Base-by-base conservation (phyloP, 176 grass and related monocot species). In the Dendrocalamus sinicus region DNA sequence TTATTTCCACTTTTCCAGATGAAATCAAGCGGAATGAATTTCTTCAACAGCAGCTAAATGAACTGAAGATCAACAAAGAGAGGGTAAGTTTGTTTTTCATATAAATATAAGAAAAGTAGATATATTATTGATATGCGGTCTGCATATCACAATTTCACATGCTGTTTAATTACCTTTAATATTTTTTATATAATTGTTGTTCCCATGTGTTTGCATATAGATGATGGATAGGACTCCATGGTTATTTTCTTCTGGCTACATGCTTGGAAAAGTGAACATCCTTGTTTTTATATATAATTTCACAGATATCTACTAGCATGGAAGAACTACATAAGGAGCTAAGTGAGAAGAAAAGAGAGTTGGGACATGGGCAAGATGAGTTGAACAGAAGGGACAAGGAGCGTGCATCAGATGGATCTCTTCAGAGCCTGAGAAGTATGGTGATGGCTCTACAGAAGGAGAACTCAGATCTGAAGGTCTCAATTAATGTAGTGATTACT, bases 381-480 rank as follows among this genome's bases (percentile, higher is more conserved):
- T 68, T 86, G 65, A 96, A 65, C 72, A 85, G 41, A 91, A 88
- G 82, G 48, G 76, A 82, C 12, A 91, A 84, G 46, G 73, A 87
- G 43, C 67, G 77, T 17, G 54, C 72, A 83, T 89, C 82, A 73
- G 87, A 89, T 54, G 81, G 65, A 81, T 91, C 92, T 68, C 23
- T 90, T 66, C 86, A 91, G 53, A 81, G 67, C 80, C 78, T 91
- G 41, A 94, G 86, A 90, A 89, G 22, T 46, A 81, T 77, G 82
- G 73, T 96, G 71, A 78, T 83, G 81, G 84, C 82, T 88, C 77
- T 96, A 59, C 84, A 96, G 81, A 92, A 94, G 86, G 97, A 99
- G 77, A 94, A 94, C 85, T 79, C 86, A 63, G 69, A 84, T 62
- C 55, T 99, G 40, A 96, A 96, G 94, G 97, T 99, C 16, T 92